These are phyloP conservation scores for Phaeosphaeria sp. DNA, from an alignment of 2,329 filamentous ascomycete species.

Conservation along the genomic window DNA sequence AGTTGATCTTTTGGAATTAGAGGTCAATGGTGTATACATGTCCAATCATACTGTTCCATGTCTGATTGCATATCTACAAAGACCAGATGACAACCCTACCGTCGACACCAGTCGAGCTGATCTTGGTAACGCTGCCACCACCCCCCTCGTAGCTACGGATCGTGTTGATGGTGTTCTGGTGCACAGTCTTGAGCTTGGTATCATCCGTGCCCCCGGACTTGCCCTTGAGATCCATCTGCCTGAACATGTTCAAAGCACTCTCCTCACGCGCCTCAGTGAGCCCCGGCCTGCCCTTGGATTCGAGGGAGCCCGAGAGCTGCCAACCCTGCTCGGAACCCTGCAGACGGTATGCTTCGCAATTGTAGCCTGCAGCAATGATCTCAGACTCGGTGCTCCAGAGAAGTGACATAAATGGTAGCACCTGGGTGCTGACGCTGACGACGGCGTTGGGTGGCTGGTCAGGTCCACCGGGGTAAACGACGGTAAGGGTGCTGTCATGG, in stretches of 20 bases:
- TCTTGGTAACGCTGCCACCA: conserved; percentile 72
- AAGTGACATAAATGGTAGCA: conserved; percentile 89
- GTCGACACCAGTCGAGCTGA: conserved; percentile 69
- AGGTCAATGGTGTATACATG: not conserved
- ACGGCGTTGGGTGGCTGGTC: conserved; percentile 92
- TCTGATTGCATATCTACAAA: conserved; percentile 37
- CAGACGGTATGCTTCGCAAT: conserved; percentile 88
- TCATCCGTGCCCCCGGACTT: conserved; percentile 76
- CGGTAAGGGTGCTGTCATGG: conserved; percentile 95
- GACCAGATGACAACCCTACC: conserved; percentile 57
- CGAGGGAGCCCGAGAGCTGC: conserved; percentile 81
- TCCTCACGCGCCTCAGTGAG: conserved; percentile 75
- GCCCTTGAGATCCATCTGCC: conserved; percentile 97
- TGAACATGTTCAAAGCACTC: conserved; percentile 96
- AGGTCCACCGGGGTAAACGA: conserved; percentile 91
- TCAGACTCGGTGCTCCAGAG: conserved; percentile 92
- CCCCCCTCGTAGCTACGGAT: conserved; percentile 76
- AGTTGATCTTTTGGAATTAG: not conserved
- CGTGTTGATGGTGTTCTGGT: conserved; percentile 94
- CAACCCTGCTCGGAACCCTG: conserved; percentile 79
- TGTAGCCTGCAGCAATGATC: conserved; percentile 93
- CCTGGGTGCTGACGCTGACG: conserved; percentile 85
- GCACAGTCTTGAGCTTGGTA: conserved; percentile 91
- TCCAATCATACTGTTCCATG: too few species aligned
- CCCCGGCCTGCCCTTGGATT: conserved; percentile 70